Percentiles rank a stretch among this genome's conserved stretches.
These are phyloP conservation scores for Purpureocillium takamizusanense DNA, from an alignment of 2,329 filamentous ascomycete genomes.

Conservation along the genomic window DNA sequence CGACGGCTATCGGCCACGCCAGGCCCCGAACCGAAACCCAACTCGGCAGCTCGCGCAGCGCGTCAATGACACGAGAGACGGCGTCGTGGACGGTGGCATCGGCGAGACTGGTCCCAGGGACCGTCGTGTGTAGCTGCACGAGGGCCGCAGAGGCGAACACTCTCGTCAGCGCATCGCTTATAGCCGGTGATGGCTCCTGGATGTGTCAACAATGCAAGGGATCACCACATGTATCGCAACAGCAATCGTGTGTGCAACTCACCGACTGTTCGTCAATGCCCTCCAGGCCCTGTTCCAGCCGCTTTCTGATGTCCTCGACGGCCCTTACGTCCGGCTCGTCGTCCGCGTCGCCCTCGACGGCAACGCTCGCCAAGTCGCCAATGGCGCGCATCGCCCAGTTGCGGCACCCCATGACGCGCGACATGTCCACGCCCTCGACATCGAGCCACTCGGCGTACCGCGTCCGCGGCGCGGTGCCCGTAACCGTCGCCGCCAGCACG, in stretches of 20 bases:
- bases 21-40: conserved; percentile 8
- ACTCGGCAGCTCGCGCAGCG: conserved; percentile 4
- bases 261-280: not conserved
- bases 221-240: too few relatives aligned
- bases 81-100: not conserved
- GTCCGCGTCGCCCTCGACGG: not conserved
- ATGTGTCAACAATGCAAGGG: too few relatives aligned
- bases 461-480: conserved; percentile 2
- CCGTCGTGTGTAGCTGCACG: conserved; percentile 7
- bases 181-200: not conserved
- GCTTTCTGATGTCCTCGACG: not conserved
- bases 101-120: not conserved
- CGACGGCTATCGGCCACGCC: conserved; percentile 10
- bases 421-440: conserved; percentile 8
- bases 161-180: conserved; percentile 1
- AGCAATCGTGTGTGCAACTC: too few relatives aligned
- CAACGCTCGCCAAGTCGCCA: conserved; percentile 7
- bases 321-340: not conserved
- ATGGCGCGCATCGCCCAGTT: conserved; percentile 11
- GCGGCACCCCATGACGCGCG: conserved; percentile 11
- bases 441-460: conserved; percentile 8
- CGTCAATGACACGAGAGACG: conserved; percentile 6
- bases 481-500: conserved; percentile 8
- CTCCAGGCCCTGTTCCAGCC: not conserved
- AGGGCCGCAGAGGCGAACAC: conserved; percentile 9